A percentile compares a stretch with the other conserved stretches of the same genome.
These are phyloP conservation scores for Acanthamoeba lenticulata DNA, from an alignment of 208 protist species.

Conservation along the genomic window DNA sequence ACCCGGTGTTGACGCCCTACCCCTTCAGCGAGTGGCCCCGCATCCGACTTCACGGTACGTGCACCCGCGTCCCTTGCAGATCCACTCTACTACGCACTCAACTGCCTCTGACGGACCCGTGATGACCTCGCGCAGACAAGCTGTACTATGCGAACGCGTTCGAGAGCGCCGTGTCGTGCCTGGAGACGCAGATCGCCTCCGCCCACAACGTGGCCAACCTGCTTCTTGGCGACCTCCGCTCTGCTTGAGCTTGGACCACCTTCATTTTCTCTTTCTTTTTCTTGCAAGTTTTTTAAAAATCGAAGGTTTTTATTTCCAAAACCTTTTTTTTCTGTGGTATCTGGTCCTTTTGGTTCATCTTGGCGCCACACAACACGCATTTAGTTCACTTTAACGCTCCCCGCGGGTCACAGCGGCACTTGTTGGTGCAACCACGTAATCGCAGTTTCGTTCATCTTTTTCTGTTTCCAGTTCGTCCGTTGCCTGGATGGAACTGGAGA, in stretches of 20 bases:
- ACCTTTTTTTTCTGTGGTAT: not conserved
- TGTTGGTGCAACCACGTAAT: not conserved
- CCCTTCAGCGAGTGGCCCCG: not conserved
- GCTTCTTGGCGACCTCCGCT: not conserved
- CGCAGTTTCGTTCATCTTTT: not conserved
- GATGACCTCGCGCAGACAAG: not conserved
- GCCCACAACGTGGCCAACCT: conserved; percentile 51
- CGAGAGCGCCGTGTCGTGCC: conserved; percentile 34
- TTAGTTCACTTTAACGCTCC: not conserved
- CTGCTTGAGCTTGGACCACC: not conserved
- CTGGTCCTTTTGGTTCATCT: not conserved
- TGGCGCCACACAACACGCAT: not conserved
- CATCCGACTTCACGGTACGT: not conserved
- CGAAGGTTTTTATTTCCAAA: not conserved
- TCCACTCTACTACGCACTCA: not conserved
- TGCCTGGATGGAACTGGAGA: no score
- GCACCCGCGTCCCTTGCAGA: not conserved
- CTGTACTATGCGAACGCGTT: conserved; percentile 59
- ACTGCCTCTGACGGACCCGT: not conserved
- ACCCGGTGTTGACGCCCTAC: not conserved
- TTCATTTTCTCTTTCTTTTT: not conserved
- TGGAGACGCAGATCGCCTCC: conserved; percentile 30
- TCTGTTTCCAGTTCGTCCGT: no score
- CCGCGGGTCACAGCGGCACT: not conserved
- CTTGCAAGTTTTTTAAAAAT: not conserved